Conservation (phyloP, 164 flowering plant genomes). For the Protea cynaroides region DNA sequence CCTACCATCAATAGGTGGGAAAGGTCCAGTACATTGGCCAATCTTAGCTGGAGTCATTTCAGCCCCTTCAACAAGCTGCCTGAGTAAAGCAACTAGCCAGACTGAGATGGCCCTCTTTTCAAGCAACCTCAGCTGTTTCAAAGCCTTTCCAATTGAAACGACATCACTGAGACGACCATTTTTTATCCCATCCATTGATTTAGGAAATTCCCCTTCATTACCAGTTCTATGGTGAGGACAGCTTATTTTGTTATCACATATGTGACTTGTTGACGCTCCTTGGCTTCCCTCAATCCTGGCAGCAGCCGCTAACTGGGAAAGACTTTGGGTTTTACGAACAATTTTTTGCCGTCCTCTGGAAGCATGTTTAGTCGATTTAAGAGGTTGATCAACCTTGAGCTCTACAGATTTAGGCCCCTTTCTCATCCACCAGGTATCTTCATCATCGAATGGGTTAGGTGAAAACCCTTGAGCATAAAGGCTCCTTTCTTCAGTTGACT, state of each 20-base stretch:
- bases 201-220: slow-evolving; percentile 56
- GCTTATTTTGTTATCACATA: slow-evolving; percentile 70
- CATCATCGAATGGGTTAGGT: slow-evolving; percentile 60
- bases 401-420: slow-evolving; percentile 63
- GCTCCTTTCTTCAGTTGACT: slow-evolving; percentile 53
- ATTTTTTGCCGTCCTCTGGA: slow-evolving; percentile 74
- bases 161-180: slow-evolving; percentile 33
- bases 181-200: slow-evolving; percentile 33
- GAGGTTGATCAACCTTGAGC: slow-evolving; percentile 62
- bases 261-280: slow-evolving; percentile 97
- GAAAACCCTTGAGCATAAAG: slow-evolving; percentile 37
- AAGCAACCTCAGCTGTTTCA: slow-evolving; percentile 54
- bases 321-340: slow-evolving; percentile 85
- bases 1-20: slow-evolving; percentile 46
- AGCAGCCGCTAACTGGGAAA: slow-evolving; percentile 83
- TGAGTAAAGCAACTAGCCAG: slow-evolving; percentile 63
- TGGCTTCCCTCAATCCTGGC: slow-evolving; percentile 95
- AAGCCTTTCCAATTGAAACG: slow-evolving; percentile 57
- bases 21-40: slow-evolving; percentile 48
- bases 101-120: slow-evolving; percentile 56
- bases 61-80: slow-evolving; percentile 63
- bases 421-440: slow-evolving; percentile 86
- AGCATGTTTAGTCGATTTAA: slow-evolving; percentile 57
- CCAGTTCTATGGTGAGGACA: slow-evolving; percentile 77
- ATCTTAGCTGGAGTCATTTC: slow-evolving; percentile 47